These are phyloP conservation scores for Aureobasidium sp. DNA, from an alignment of 2,329 filamentous ascomycete genomes.

Conservation along the genomic window DNA sequence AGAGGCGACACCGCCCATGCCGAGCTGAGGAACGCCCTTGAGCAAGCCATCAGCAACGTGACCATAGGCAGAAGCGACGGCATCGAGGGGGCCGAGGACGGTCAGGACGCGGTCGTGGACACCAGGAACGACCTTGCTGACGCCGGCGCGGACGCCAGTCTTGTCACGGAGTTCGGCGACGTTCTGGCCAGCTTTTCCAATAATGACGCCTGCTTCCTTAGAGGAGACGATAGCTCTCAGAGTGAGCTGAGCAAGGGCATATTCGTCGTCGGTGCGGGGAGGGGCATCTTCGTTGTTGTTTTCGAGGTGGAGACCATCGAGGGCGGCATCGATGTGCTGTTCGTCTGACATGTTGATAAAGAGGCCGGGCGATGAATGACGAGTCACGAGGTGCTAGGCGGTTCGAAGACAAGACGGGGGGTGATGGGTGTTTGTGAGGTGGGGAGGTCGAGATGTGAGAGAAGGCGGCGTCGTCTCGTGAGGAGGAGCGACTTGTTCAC, in stretches of 20 bases:
- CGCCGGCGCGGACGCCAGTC: slow-evolving; percentile 94
- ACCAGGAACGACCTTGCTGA: slow-evolving; percentile 96
- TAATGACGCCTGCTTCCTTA: slow-evolving; percentile 98
- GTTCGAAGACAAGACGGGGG: slow-evolving; percentile 4
- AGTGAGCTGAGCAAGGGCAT: slow-evolving; percentile 84
- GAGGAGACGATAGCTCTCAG: slow-evolving; percentile 96
- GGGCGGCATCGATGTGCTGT: slow-evolving; percentile 28
- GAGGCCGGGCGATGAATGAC: slow-evolving; percentile 14
- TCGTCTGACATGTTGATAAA: slow-evolving; percentile 36
- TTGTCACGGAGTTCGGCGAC: slow-evolving; percentile 95
- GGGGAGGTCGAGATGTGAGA: background rate
- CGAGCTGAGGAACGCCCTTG: slow-evolving; percentile 88
- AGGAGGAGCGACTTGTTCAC: background rate
- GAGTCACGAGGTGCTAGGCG: slow-evolving; percentile 8
- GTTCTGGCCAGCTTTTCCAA: slow-evolving; percentile 97
- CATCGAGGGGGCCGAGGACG: slow-evolving; percentile 82
- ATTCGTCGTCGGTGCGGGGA: slow-evolving; percentile 95
- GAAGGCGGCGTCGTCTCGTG: background rate
- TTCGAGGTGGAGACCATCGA: slow-evolving; percentile 34
- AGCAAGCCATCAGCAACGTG: slow-evolving; percentile 87
- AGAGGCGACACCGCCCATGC: slow-evolving; percentile 85
- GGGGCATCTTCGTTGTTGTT: slow-evolving; percentile 60
- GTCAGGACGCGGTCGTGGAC: slow-evolving; percentile 96
- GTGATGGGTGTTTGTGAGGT: background rate
- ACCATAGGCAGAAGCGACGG: slow-evolving; percentile 85